Evolutionary conservation across 164 flowering plant species (phyloP), one percentile per base, ranked within the genome.

Genomic region (Warburgia ugandensis): DNA sequence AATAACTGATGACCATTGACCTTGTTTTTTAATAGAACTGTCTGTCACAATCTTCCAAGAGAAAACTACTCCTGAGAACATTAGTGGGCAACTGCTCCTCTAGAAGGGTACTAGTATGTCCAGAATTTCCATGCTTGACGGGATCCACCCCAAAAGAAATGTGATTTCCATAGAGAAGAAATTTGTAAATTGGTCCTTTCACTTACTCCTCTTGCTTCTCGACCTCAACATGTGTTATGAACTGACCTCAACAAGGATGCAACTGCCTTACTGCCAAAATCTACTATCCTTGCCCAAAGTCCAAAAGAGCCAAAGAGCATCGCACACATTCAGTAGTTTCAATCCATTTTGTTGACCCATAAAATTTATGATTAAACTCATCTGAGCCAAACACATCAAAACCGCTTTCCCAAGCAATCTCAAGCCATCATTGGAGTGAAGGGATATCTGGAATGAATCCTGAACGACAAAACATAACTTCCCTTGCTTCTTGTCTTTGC

Each of bases 301-400:
- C 97, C 94, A 73, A 89, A 89, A 25, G 89, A 89, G 36, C 94
- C 83, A 13, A 89, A 72, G 25, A 89, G 78, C 16, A 90, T 66
- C 32, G 95, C 94, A 74, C n/a, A n/a, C 95, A 89, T 62, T 86
- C 97, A 31, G 92, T 78, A 22, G 95, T 67, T 60, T 95, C 95
- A 61, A 89, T 83, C 92, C 97, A 78, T 29, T 63, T 74, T 37
- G 6, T 71, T 27, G 80, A 65, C 48, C 94, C 92, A 70, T 77
- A 73, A 28, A 89, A 65, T 55, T 65, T 72, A 29, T 58, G 49
- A 33, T 74, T 55, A 46, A 86, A 89, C 47, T 80, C 73, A 29
- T 48, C 40, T 1, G 92, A 63, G 5, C 92, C 95, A 44, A 7
- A 28, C n/a, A 23, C 44, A 68, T 89, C 97, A 56, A 83, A 89